phyloP scores from a whole-genome alignment of 441 rosid genomes.

The Gossypium davidsonii region DNA sequence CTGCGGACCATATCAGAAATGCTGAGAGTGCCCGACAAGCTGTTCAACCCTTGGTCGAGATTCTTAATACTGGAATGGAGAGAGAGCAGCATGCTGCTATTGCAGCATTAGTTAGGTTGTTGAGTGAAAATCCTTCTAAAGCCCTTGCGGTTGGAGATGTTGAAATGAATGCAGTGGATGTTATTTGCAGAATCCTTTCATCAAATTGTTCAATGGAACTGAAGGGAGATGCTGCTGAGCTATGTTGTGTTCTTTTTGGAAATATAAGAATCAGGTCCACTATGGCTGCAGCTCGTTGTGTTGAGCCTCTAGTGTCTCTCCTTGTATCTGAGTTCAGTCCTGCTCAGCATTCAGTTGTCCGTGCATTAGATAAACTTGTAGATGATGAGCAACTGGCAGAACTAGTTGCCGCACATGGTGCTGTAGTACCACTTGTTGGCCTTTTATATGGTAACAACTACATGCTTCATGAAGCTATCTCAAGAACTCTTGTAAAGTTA shows the following conservation, averaged over 20 bases:
- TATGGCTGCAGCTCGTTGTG: constrained; percentile 96
- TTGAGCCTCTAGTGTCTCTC: constrained; percentile 97
- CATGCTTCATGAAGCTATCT: constrained; percentile 96
- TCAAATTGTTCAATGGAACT: constrained; percentile 89
- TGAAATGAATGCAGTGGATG: constrained; percentile 99
- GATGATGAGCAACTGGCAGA: constrained; percentile 99
- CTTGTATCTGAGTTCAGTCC: constrained; percentile 87
- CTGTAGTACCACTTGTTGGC: constrained; percentile 97
- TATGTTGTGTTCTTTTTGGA: constrained; percentile 92
- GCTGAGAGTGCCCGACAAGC: constrained; percentile 94
- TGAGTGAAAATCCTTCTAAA: constrained; percentile 95
- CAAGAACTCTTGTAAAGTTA: constrained; percentile 90
- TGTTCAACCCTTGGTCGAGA: constrained; percentile 96
- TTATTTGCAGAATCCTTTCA: constrained; percentile 95
- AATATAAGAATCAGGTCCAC: constrained; percentile 94
- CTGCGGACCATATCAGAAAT: constrained; percentile 94
- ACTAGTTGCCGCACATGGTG: constrained; percentile 98
- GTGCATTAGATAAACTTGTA: constrained; percentile 88
- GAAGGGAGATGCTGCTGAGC: constrained; percentile 99
- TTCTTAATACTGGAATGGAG: constrained; percentile 92
- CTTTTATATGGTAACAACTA: constrained; percentile 88
- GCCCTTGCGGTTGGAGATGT: constrained; percentile 98
- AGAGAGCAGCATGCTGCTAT: constrained; percentile 99
- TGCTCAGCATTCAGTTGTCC: constrained; percentile 94
- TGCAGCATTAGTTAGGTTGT: constrained; percentile 87